Evolutionary conservation across 306 rosid genomes (phyloP), one percentile per base, ranked within the genome.

Genomic region (Medicago ruthenica): DNA sequence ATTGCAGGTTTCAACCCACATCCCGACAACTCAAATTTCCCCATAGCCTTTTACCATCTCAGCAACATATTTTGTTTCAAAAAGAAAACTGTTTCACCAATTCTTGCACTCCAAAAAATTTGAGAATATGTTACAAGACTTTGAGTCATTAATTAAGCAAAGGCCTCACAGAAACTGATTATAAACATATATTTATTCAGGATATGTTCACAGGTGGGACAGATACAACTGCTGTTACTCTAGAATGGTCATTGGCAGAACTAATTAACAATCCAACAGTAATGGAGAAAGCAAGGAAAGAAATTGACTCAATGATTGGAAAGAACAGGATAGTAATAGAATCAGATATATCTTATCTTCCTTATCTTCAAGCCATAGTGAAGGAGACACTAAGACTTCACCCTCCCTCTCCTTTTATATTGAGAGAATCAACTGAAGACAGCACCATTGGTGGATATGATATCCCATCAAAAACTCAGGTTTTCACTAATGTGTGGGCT

Each of bases 401-500:
- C 78, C 93, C 97, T 15, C 84, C 96, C 1, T 71, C 86, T 45
- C 95, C 96, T 15, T 60, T 90, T 44, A 68, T 86, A 7, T 8
- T 82, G 51, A 85, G 98, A 75, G 91, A 86, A n/a, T 82, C 90
- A 51, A 54, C 90, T 0, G 76, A 83, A 15, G 55, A 76, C n/a
- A 83, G 92, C 79, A 83, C 15, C 7, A 47, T 83, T 36, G 71
- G 31, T 8, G 92, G 87, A 5, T 88, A 83, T 76, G 80, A 88
- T 20, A 87, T 90, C 62, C 89, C 92, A 16, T 67, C 84, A 17
- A 83, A 81, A 34, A 86, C 86, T n/a, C 81, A 74, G 13, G 36
- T 91, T 72, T 83, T 85, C 59, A 83, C 85, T 14, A 92, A 92
- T 61, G 83, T 76, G 42, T 88, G 96, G 93, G 96, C 90, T 4